These are phyloP conservation scores for Xylaria sp. DNA, from an alignment of 2,329 filamentous ascomycete species.

Conservation along the genomic window DNA sequence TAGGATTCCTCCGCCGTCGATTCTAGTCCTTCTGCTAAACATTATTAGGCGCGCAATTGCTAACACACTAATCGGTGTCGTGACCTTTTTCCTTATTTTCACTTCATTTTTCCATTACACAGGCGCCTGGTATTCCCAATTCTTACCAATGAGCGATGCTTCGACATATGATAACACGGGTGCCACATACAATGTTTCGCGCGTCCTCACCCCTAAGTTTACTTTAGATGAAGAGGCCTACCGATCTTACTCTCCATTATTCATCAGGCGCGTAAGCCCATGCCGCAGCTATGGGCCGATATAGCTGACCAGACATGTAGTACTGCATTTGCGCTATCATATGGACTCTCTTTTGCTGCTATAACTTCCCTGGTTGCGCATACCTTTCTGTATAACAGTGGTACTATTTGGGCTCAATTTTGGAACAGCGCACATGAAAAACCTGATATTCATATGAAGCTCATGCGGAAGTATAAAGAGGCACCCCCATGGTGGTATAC, in stretches of 20 bases:
- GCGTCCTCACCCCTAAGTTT: conserved; percentile 65
- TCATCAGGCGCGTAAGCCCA: conserved; percentile 54
- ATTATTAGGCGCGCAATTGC: conserved; percentile 69
- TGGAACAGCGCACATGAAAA: conserved; percentile 63
- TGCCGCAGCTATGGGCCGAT: not conserved
- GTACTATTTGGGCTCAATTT: conserved; percentile 69
- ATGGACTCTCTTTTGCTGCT: conserved; percentile 74
- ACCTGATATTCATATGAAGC: conserved; percentile 66
- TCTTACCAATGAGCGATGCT: conserved; percentile 72
- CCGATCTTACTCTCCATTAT: conserved; percentile 69
- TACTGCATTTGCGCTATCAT: conserved; percentile 72
- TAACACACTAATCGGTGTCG: conserved; percentile 72
- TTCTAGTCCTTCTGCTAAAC: not conserved
- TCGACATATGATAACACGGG: conserved; percentile 75
- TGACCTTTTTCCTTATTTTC: conserved; percentile 68
- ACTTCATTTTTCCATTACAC: conserved; percentile 67
- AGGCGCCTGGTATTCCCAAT: conserved; percentile 67
- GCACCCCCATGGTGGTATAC: conserved; percentile 70
- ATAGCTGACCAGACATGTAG: conserved; percentile 45
- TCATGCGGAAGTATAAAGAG: conserved; percentile 67
- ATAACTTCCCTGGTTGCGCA: conserved; percentile 73
- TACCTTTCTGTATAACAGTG: conserved; percentile 69
- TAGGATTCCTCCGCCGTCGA: not conserved
- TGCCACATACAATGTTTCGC: conserved; percentile 64
- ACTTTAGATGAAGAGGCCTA: conserved; percentile 69